phyloP scores from a whole-genome alignment of 306 rosid species.

The Datisca glomerata region DNA sequence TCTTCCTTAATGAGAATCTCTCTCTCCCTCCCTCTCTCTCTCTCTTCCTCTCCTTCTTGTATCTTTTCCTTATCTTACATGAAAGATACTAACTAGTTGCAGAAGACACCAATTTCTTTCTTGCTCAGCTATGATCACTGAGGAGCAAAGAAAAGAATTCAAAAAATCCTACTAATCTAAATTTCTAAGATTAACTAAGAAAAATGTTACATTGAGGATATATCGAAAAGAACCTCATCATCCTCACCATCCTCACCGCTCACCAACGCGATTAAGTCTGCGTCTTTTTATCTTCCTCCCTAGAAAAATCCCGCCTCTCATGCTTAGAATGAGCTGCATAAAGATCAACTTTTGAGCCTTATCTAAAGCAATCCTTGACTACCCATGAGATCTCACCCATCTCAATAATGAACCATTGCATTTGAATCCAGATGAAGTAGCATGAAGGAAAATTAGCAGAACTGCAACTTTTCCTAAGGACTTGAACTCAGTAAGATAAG shows the following conservation, averaged over 20 bases:
- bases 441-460: slow-evolving; percentile 28
- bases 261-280: slow-evolving; percentile 17
- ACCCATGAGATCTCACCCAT: slow-evolving; percentile 21
- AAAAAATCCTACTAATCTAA: slow-evolving; percentile 27
- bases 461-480: slow-evolving; percentile 25
- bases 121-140: too few species aligned
- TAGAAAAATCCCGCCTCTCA: slow-evolving; percentile 21
- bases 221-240: slow-evolving; percentile 23
- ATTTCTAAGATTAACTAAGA: slow-evolving; percentile 3
- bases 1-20: too few species aligned
- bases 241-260: slow-evolving; percentile 32
- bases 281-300: slow-evolving; percentile 23
- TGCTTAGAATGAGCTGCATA: slow-evolving; percentile 27
- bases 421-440: slow-evolving; percentile 24
- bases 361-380: slow-evolving; percentile 16
- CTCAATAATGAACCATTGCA: slow-evolving; percentile 17
- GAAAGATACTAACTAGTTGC: too few species aligned
- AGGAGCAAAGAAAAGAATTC: too few species aligned
- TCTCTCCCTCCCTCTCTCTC: too few species aligned
- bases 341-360: slow-evolving; percentile 27
- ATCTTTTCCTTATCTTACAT: too few species aligned
- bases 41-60: too few species aligned
- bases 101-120: too few species aligned
- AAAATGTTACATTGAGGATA: slow-evolving; percentile 21
- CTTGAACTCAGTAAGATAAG: slow-evolving; percentile 24